These are phyloP conservation scores for Prunus campanulata DNA, from an alignment of 306 rosid genomes.

Conservation along the genomic window DNA sequence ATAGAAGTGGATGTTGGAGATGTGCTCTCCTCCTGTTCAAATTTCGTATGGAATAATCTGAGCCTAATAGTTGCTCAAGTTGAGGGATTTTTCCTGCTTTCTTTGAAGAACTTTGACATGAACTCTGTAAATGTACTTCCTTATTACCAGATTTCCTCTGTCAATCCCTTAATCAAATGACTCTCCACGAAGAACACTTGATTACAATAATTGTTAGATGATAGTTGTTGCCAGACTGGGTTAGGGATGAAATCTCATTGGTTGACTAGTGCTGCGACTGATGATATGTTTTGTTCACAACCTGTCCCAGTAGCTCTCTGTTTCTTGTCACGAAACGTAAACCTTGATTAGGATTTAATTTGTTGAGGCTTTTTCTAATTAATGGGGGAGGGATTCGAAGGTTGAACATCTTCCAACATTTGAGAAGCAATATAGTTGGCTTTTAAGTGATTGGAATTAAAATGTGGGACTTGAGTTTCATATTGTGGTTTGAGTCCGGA, in stretches of 20 bases:
- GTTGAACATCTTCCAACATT: no score
- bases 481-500: no score
- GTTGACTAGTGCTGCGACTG: neutral
- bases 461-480: no score
- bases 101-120: neutral
- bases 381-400: no score
- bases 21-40: neutral
- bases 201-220: neutral
- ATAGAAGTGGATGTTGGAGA: neutral
- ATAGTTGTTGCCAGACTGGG: neutral
- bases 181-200: neutral
- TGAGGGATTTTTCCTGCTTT: conserved; percentile 10
- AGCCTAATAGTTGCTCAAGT: conserved; percentile 4
- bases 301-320: neutral
- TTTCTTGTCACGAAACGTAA: neutral
- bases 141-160: neutral
- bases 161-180: neutral
- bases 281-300: neutral
- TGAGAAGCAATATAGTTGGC: no score
- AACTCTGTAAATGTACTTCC: conserved; percentile 1
- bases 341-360: no score
- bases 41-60: conserved; percentile 13
- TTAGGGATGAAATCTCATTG: neutral
- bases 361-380: no score
- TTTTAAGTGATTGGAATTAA: no score